A percentile compares a stretch with the other conserved stretches of the same genome.
Evolutionary conservation across 2,329 filamentous ascomycete genomes (phyloP).

Genomic region (Verruconis gallopava): DNA sequence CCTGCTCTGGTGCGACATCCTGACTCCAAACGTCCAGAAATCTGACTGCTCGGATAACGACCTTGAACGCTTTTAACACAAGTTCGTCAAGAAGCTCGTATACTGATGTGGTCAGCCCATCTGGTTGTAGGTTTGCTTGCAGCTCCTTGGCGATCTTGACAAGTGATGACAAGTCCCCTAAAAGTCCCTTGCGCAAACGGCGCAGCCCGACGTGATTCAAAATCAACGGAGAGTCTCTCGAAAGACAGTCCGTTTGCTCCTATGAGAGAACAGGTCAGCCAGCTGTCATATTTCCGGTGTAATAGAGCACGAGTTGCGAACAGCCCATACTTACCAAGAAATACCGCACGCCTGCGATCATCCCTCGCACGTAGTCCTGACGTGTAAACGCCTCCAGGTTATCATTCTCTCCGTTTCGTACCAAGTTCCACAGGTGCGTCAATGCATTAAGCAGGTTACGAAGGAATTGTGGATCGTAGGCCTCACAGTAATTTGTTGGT

Average conservation of each 20-base stretch:
- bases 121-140: constrained; percentile 33
- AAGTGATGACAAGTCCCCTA: constrained; percentile 79
- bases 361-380: constrained; percentile 86
- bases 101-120: constrained; percentile 30
- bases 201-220: constrained; percentile 64
- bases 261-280: constrained; percentile 22
- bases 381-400: constrained; percentile 71
- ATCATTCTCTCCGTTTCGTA: constrained; percentile 63
- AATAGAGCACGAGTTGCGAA: too few relatives aligned
- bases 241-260: constrained; percentile 83
- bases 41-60: constrained; percentile 78
- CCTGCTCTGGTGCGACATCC: constrained; percentile 15
- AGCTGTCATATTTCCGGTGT: not conserved
- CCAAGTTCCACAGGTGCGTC: constrained; percentile 83
- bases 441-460: constrained; percentile 72
- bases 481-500: constrained; percentile 95
- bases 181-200: constrained; percentile 68
- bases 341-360: constrained; percentile 85
- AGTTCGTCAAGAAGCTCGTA: constrained; percentile 82
- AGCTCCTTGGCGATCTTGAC: constrained; percentile 81
- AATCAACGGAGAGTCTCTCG: constrained; percentile 63
- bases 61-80: constrained; percentile 84
- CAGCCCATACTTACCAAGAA: constrained; percentile 57
- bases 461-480: constrained; percentile 83
- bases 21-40: constrained; percentile 78